Evolutionary conservation across 2,329 filamentous ascomycete genomes (phyloP), one percentile per base, ranked within the genome.

Genomic region (Xenosphaeropsis pyriputrescens): DNA sequence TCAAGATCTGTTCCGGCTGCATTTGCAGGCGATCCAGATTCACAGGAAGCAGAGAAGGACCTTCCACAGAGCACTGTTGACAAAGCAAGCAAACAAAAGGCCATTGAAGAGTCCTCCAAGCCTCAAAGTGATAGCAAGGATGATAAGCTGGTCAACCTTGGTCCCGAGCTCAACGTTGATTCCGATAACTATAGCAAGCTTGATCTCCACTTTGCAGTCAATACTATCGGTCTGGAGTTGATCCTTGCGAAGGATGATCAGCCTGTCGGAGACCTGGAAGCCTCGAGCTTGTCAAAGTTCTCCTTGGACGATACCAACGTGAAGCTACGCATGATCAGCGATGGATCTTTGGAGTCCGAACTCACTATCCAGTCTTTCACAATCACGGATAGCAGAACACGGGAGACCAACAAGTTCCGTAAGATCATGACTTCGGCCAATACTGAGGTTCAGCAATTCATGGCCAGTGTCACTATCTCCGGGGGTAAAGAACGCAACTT

Each of bases 351-450:
- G 31, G 91, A 98, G 56, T 86, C 88, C 2, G 93, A 99, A 54
- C 72, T 98, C 6, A 69, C 94, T 29, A 86, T 98, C 13, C 81
- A 91, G 42, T 91, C 89, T 0, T 95, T 98, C 56, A 94, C 86
- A 0, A 94, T 96, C 46, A 75, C 84, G 39, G 91, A 99, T 56
- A 95, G 82, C 45, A 79, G 93, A n/a, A 78, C 76, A 4, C 73
- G 75, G 38, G 88, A 93, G 49, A 83, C 80, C 5, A 98, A 95
- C 64, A 95, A 93, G 54, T 99, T 93, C 68, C 77, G 86, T 36
- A 93, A 89, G 57, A 95, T 98, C 61, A 96, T 98, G 91, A 88
- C 88, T 2, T 79, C 93, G 39, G 86, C 88, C 52, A 96, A 95
- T 58, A 89, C 86, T 48, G 81, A 88, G 39, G 86, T 91, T 34